Conservation (phyloP, 768 basidiomycete species). For the Kwoniella bestiolae region DNA sequence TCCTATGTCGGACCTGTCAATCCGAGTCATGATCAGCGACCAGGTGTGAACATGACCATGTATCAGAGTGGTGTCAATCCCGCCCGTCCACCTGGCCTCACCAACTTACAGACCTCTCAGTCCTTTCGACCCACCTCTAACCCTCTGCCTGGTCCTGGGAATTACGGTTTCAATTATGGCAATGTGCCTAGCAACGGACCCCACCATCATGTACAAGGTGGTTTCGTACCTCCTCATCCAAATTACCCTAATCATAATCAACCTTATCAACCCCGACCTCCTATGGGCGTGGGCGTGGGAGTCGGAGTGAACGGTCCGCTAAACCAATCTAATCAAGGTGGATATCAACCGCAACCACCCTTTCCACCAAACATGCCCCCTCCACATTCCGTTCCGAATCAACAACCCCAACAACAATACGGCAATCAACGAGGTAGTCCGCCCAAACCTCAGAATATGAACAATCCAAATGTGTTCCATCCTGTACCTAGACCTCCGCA, state of each 20-base stretch:
- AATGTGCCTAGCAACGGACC: slow-evolving; percentile 8
- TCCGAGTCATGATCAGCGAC: neutral
- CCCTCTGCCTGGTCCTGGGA: slow-evolving; percentile 9
- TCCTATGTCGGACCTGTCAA: neutral
- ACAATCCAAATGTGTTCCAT: slow-evolving; percentile 22
- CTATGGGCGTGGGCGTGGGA: neutral
- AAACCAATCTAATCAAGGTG: neutral
- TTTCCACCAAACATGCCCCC: neutral
- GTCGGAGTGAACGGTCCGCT: neutral
- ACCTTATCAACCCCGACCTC: slow-evolving; percentile 8
- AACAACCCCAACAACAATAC: neutral
- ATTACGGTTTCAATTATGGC: neutral
- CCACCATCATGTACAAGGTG: slow-evolving; percentile 14
- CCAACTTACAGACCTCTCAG: neutral
- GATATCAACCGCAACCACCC: slow-evolving; percentile 8
- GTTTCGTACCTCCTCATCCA: slow-evolving; percentile 1
- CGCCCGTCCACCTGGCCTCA: slow-evolving; percentile 2
- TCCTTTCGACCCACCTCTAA: slow-evolving; percentile 12
- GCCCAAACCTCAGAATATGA: slow-evolving; percentile 12
- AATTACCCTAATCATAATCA: neutral
- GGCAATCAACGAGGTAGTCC: slow-evolving; percentile 1
- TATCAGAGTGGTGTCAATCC: neutral
- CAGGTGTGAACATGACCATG: neutral
- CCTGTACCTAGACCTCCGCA: slow-evolving; percentile 29
- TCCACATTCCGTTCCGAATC: neutral